Conservation (phyloP, 345 rosid genomes). For the Acer campestre region DNA sequence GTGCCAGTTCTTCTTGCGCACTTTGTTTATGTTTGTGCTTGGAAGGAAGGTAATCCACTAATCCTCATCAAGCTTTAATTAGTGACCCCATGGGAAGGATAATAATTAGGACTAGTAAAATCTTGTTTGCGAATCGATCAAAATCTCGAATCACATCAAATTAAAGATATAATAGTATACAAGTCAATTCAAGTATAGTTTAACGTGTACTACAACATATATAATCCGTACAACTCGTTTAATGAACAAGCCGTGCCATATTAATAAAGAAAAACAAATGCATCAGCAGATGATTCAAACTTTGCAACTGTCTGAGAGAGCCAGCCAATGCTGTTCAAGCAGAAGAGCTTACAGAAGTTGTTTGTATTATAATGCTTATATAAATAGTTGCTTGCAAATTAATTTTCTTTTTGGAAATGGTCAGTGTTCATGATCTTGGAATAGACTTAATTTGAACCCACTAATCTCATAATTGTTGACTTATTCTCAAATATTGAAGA, state of each 20-base stretch:
- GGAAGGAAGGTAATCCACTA: conserved; percentile 14
- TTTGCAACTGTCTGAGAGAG: not conserved
- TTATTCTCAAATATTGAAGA: not conserved
- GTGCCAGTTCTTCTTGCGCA: conserved; percentile 25
- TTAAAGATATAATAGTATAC: not conserved
- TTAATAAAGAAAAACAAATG: not conserved
- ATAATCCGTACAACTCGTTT: not conserved
- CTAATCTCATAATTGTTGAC: not conserved
- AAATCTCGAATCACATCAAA: not conserved
- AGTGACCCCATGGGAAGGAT: conserved; percentile 23
- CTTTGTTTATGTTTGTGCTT: conserved; percentile 32
- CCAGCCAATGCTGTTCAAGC: not conserved
- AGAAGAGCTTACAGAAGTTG: not conserved
- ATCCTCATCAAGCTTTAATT: conserved; percentile 11
- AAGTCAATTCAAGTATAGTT: no score
- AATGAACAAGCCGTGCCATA: not conserved
- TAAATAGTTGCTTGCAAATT: conserved; percentile 17
- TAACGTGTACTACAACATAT: not conserved
- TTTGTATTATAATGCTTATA: no score
- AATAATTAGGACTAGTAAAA: not conserved
- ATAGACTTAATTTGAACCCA: not conserved
- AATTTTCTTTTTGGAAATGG: not conserved
- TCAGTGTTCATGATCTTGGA: not conserved
- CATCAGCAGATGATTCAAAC: not conserved
- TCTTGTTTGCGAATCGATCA: not conserved